Evolutionary conservation across 2,329 filamentous ascomycete genomes (phyloP), one percentile per base, ranked within the genome.

Genomic region (Daldinia sp.): DNA sequence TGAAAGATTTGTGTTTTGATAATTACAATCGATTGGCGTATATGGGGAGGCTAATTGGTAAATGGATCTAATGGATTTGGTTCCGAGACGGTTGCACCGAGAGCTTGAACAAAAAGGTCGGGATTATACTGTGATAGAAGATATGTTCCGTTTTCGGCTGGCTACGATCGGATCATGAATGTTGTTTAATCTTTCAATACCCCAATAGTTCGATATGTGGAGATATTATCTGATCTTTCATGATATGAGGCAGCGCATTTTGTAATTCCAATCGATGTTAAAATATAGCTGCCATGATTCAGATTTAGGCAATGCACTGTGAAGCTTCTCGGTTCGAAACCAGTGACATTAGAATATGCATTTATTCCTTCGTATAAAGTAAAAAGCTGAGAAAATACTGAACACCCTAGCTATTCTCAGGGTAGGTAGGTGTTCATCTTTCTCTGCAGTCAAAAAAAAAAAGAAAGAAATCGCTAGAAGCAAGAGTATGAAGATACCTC

Each of bases 121-220:
- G 50, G 23, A 28, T 48, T 59, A 44, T 30, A 15, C 26, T 50
- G 13, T 23, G 39, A 18, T 26, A 56, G 18, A 18, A 54, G 41
- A 46, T 42, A 54, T 41, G 46, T 59, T 68, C 51, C 46, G 46
- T 68, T 62, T 66, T 71, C 65, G 63, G 56, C 68, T 67, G 68
- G 68, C 41, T 26, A 66, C 50, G 68, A 68, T 61, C 58, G 66
- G 63, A 55, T 62, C 18, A 62, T 57, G 66, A 67, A 56, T 30
- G 55, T 63, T 41, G 7, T 55, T n/a, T 64, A 64, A 59, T 65
- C 2, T 68, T 63, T 44, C 33, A 64, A 67, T 66, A 62, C 60
- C 63, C 46, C 44, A 12, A 53, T 15, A 48, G 30, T 54, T 60
- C 9, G 28, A 60, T 48, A 33, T 60, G 15, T 37, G 59, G 33